A percentile compares a stretch with the other conserved stretches of the same genome.
Evolutionary conservation across 2,329 filamentous ascomycete genomes (phyloP).

Genomic region (Diaporthe caulivora): DNA sequence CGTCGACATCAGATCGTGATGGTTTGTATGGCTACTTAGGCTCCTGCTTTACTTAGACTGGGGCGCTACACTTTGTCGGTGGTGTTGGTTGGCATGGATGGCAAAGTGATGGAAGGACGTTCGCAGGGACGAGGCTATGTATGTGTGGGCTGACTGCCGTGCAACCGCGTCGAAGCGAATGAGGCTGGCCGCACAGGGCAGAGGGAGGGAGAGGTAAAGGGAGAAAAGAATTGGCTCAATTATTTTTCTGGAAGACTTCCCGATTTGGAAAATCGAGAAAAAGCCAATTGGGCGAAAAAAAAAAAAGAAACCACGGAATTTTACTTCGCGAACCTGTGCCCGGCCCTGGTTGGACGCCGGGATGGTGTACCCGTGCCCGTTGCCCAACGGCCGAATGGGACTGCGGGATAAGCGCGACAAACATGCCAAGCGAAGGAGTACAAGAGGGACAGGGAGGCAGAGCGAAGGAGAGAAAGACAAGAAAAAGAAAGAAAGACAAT

Average conservation of each 20-base stretch:
- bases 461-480: neutral
- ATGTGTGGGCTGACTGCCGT: slow-evolving; percentile 17
- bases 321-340: neutral
- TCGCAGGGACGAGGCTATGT: neutral
- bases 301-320: neutral
- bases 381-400: slow-evolving; percentile 10
- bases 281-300: neutral
- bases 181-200: neutral
- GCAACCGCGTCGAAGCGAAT: neutral
- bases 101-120: neutral
- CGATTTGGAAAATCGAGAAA: neutral
- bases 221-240: neutral
- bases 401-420: slow-evolving; percentile 29
- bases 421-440: neutral
- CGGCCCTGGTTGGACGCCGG: neutral
- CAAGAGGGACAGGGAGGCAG: neutral
- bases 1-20: neutral
- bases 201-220: neutral
- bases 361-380: slow-evolving; percentile 7
- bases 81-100: neutral
- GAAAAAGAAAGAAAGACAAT: neutral
- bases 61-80: neutral
- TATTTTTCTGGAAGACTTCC: slow-evolving; percentile 33
- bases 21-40: neutral
- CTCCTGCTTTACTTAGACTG: slow-evolving; percentile 17